These are phyloP conservation scores for Ceratocystis smalleyi DNA, from an alignment of 2,329 filamentous ascomycete genomes.

Conservation along the genomic window DNA sequence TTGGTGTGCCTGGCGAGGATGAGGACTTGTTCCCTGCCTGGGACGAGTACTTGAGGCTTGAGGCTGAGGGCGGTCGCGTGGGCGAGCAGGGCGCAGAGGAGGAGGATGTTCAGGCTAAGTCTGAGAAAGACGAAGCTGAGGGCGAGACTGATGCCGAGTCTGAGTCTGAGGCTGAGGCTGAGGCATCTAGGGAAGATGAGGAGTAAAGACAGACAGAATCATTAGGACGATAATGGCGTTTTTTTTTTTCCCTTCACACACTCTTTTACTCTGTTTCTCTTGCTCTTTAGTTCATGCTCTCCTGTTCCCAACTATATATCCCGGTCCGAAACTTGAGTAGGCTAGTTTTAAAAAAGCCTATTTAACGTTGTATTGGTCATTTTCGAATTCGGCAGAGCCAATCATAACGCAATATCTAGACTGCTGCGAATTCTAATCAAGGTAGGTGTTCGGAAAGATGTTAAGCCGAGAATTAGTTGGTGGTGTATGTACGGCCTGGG, in stretches of 20 bases:
- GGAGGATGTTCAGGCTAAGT: constrained; percentile 20
- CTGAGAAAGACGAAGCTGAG: constrained; percentile 13
- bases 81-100: constrained; percentile 20
- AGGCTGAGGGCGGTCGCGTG: constrained; percentile 45
- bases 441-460: too few species aligned
- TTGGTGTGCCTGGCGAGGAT: constrained; percentile 69
- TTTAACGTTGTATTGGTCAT: too few species aligned
- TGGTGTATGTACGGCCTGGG: too few species aligned
- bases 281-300: background rate
- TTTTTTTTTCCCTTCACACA: background rate
- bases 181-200: background rate
- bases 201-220: background rate
- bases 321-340: too few species aligned
- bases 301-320: background rate
- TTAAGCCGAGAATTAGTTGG: too few species aligned
- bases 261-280: background rate
- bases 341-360: too few species aligned
- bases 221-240: background rate
- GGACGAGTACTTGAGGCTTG: constrained; percentile 75
- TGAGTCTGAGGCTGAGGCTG: background rate
- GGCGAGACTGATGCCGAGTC: background rate
- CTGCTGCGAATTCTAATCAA: too few species aligned
- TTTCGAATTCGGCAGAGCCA: too few species aligned
- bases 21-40: constrained; percentile 91
- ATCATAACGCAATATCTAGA: too few species aligned